These are phyloP conservation scores for Paraconiothyrium brasiliense DNA, from an alignment of 2,329 filamentous ascomycete genomes.

Conservation along the genomic window DNA sequence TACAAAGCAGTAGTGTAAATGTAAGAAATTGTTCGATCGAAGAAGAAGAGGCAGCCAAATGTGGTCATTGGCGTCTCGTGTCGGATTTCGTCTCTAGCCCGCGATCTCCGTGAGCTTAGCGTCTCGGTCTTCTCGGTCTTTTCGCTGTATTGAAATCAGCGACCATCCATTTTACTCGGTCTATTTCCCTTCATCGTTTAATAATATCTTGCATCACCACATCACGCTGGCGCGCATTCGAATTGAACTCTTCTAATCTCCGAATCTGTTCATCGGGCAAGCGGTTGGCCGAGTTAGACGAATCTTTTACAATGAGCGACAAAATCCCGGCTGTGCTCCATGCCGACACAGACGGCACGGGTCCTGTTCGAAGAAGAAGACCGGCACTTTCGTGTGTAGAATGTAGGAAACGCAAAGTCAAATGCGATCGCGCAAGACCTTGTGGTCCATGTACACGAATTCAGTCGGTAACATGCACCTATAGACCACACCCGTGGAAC, in stretches of 20 bases:
- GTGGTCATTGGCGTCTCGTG: background rate
- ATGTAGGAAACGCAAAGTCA: constrained; percentile 42
- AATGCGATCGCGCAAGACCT: constrained; percentile 38
- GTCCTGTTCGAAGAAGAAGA: constrained; percentile 34
- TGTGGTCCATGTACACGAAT: constrained; percentile 35
- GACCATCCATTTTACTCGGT: background rate
- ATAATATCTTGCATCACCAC: background rate
- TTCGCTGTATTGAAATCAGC: constrained; percentile 1
- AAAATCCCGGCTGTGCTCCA: constrained; percentile 19
- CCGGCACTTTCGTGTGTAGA: constrained; percentile 43
- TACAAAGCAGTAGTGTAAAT: no score
- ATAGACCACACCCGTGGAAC: constrained; percentile 22
- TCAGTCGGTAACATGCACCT: constrained; percentile 38
- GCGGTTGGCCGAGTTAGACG: background rate
- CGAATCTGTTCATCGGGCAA: background rate
- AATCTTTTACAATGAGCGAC: background rate
- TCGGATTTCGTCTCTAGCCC: background rate
- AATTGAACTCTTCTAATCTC: background rate
- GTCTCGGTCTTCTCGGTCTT: constrained; percentile 1
- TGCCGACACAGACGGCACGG: constrained; percentile 27
- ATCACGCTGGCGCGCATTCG: background rate
- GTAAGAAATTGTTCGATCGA: no score
- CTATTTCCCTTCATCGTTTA: background rate
- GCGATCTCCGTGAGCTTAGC: background rate
- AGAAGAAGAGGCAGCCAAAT: no score